phyloP scores from a whole-genome alignment of 768 basidiomycete species.

The button mushroom (Agaricus bisporus) region DNA sequence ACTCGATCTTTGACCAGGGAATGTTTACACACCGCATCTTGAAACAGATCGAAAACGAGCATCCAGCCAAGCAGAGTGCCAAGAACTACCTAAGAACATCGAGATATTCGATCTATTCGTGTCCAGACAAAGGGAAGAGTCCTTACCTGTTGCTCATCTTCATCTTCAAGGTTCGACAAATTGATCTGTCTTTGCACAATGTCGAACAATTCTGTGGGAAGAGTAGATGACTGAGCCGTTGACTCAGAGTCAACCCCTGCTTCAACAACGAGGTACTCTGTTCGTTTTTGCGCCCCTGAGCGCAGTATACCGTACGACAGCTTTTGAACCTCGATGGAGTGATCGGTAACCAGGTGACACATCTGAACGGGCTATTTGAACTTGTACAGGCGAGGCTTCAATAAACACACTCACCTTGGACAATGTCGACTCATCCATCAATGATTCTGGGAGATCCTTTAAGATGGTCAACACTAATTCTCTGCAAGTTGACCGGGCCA shows the following conservation, averaged over 20 bases:
- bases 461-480: slow-evolving; percentile 66
- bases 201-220: slow-evolving; percentile 63
- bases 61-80: slow-evolving; percentile 85
- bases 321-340: slow-evolving; percentile 59
- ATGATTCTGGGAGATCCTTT: slow-evolving; percentile 53
- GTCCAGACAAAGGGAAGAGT: too few species aligned
- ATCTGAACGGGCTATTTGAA: slow-evolving; percentile 40
- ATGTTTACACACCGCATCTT: slow-evolving; percentile 60
- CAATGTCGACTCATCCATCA: slow-evolving; percentile 60
- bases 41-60: slow-evolving; percentile 80
- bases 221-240: slow-evolving; percentile 31
- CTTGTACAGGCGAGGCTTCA: not conserved
- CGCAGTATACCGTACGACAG: slow-evolving; percentile 72
- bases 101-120: not conserved
- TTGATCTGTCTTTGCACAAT: slow-evolving; percentile 49
- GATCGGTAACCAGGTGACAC: slow-evolving; percentile 71
- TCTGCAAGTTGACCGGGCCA: slow-evolving; percentile 60
- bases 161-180: slow-evolving; percentile 28
- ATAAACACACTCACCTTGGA: slow-evolving; percentile 41
- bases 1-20: not conserved
- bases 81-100: slow-evolving; percentile 36
- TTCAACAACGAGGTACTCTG: slow-evolving; percentile 83
- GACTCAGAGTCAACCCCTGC: slow-evolving; percentile 73
- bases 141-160: slow-evolving; percentile 33
- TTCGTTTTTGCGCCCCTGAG: slow-evolving; percentile 64